A percentile compares a stretch with the other conserved stretches of the same genome.
Conservation (phyloP, 805 yeast genomes). For the Metschnikowia rubicola region DNA sequence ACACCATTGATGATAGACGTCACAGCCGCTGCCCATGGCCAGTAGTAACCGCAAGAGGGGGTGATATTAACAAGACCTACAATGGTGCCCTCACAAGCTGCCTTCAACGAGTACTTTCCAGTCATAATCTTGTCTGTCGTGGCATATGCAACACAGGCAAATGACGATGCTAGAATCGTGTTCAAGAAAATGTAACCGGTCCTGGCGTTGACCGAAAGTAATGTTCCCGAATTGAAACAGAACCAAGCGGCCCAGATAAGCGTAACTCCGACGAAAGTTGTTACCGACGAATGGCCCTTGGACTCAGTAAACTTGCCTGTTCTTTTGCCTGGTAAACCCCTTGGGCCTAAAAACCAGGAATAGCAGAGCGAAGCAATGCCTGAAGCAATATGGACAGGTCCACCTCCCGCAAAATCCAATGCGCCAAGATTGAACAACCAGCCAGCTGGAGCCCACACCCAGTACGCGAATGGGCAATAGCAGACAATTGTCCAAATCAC, state of each 20-base stretch:
- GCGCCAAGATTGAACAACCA: constrained; percentile 43
- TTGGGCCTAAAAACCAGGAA: constrained; percentile 41
- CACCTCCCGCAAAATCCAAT: constrained; percentile 49
- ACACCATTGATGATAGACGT: constrained; percentile 39
- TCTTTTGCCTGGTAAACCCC: constrained; percentile 26
- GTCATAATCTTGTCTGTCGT: constrained; percentile 39
- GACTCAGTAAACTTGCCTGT: constrained; percentile 21
- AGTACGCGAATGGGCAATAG: constrained; percentile 44
- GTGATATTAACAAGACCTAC: constrained; percentile 46
- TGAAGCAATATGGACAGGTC: constrained; percentile 46
- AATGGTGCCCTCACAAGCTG: constrained; percentile 46
- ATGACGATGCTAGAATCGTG: constrained; percentile 50
- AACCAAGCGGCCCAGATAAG: constrained; percentile 50
- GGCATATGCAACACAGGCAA: constrained; percentile 45
- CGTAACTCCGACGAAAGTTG: constrained; percentile 43
- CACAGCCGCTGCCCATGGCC: constrained; percentile 46
- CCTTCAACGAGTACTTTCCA: constrained; percentile 39
- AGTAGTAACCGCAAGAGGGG: constrained; percentile 44
- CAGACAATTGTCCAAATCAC: constrained; percentile 41
- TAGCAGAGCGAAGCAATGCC: constrained; percentile 43
- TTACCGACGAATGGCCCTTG: constrained; percentile 34
- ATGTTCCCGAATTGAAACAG: constrained; percentile 47
- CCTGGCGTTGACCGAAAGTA: constrained; percentile 37
- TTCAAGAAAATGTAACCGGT: constrained; percentile 46
- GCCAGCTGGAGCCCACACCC: constrained; percentile 47